These are phyloP conservation scores for Fusarium sp. DNA, from an alignment of 2,329 filamentous ascomycete species.

Conservation along the genomic window DNA sequence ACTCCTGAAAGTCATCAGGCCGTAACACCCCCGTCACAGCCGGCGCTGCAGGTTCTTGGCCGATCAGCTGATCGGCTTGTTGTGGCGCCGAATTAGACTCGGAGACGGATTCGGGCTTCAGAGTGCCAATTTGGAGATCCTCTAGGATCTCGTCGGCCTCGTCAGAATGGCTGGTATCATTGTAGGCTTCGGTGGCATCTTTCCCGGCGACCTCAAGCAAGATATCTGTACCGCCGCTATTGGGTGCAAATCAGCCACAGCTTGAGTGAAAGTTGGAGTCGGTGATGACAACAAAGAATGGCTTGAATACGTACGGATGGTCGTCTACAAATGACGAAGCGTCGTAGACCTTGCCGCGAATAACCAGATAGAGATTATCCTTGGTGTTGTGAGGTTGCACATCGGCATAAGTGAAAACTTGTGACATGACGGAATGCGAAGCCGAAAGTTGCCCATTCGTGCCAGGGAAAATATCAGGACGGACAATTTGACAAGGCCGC, in stretches of 20 bases:
- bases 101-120: constrained; percentile 58
- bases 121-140: constrained; percentile 11
- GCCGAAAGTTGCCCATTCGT: neutral
- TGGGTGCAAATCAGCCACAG: constrained; percentile 3
- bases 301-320: constrained; percentile 16
- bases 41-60: constrained; percentile 68
- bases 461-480: neutral
- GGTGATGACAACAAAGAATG: neutral
- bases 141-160: constrained; percentile 25
- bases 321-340: constrained; percentile 15
- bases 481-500: neutral
- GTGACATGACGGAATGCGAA: constrained; percentile 3
- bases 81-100: constrained; percentile 12
- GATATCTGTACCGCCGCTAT: constrained; percentile 22
- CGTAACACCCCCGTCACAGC: constrained; percentile 78
- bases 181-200: constrained; percentile 27
- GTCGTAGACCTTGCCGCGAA: constrained; percentile 21
- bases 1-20: constrained; percentile 89
- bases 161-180: constrained; percentile 21
- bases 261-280: neutral
- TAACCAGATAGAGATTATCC: constrained; percentile 23
- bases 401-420: constrained; percentile 13
- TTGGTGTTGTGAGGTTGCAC: constrained; percentile 20
- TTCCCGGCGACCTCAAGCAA: constrained; percentile 30
- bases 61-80: neutral